Evolutionary conservation across 192 early-diverging fungal species (phyloP), one percentile per base, ranked within the genome.

Genomic region (Linnemannia hyalina): DNA sequence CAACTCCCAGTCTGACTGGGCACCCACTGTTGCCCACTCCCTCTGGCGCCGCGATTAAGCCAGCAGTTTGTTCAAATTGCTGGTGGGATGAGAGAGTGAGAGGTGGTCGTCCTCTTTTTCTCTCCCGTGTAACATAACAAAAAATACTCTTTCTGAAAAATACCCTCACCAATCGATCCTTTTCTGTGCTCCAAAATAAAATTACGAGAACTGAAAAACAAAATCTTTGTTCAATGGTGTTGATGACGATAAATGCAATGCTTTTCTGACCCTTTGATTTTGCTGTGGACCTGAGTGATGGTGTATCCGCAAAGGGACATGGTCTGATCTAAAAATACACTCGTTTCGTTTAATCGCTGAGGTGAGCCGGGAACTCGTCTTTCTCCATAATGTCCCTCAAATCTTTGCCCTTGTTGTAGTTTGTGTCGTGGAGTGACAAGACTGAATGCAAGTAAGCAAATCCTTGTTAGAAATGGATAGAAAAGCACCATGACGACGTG

Each of bases 1-100:
- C 71, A 88, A 76, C 54, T 75, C 82, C 32, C 89, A 91, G 74
- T 80, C 87, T 60, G 89, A 88, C 75, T 91, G 90, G 90, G 74
- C 84, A 77, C 90, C 90, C 44, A 78, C 77, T 23, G 89, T 57
- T 38, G 90, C 90, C 4, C 88, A 86, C 73, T 91, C 90, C n/a
- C 89, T 91, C 78, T 91, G 90, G 90, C 76, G 81, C 63, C 47
- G 60, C 18, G 82, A 83, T 10, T 91, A 88, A 83, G 35, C 20
- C 9, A n/a, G 15, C n/a, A 16, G 6, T 0, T 52, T 35, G 35
- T 35, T 38, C 35, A 20, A 11, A 5, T 26, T 70, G 65, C 18
- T 60, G 16, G 57, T 44, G 29, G 60, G 29, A 29, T 23, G 9
- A 15, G 60, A 60, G 55, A 32, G 26, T 29, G 11, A 46, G 44